Base-by-base conservation (phyloP, 1,284 basidiomycete genomes). In the Pseudozyma flocculosa region DNA sequence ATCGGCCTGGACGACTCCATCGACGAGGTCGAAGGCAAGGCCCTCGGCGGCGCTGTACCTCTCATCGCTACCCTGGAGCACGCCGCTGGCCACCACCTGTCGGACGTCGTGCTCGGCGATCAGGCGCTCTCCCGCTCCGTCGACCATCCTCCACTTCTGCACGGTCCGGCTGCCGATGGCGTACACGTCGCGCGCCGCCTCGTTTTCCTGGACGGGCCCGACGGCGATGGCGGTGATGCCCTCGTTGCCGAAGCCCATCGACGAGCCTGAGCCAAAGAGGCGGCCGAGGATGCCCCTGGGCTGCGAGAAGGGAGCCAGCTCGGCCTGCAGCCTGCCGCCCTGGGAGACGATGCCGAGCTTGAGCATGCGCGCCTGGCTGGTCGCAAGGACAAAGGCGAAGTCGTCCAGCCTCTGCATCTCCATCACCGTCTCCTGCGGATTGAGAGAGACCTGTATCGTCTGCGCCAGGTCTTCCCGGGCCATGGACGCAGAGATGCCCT, bases 141-240 rank as follows among this genome's bases (percentile, higher is more conserved):
- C 57, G 15, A 67, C 61, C 18, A 78, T 51, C 37, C 68, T 59
- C 77, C 77, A 78, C 36, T 67, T 62, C 32, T 78, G 76, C 15
- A 77, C 40, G 23, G 52, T 60, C 41, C 58, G 61, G 8, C 52
- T 53, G 19, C 73, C 64, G 32, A 73, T 53, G 21, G 73, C 74
- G 26, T 68, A 68, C 5, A 75, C 57, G 11, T 63, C 63, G 15
- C 59, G 40, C 14, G 54, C 54, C 18, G 55, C 56, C 30, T 60
- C 60, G 24, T 40, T 53, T 14, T 48, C 48, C 5, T 54, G 45
- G 1, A 50, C 43, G 5, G 58, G 60, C 4, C 60, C 58, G 4
- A 72, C 56, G 9, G 73, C 70, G 24, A 78, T 48, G 8, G 56
- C 49, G 21, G 56, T 23, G 37, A 67, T 64, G 11, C 54, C 55